Evolutionary conservation across 768 basidiomycete genomes (phyloP).

Genomic region (Collybiopsis luxurians): DNA sequence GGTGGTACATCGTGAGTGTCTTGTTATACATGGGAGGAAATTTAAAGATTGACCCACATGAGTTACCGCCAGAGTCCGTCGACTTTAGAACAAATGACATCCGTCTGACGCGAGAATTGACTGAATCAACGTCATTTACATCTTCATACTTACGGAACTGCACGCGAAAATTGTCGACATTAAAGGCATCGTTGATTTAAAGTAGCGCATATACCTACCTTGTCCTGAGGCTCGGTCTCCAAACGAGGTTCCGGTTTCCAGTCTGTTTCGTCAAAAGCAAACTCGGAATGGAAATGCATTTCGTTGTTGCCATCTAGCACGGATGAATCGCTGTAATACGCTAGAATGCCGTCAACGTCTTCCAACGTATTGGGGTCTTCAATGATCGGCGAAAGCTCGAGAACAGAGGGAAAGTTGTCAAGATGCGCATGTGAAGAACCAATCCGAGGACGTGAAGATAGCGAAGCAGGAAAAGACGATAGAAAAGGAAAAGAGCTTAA

Average conservation of each 20-base stretch:
- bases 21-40: too few species aligned
- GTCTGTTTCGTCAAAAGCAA: constrained; percentile 1
- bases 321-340: constrained; percentile 4
- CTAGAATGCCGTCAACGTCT: constrained; percentile 5
- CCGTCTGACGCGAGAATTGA: not conserved
- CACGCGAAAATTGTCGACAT: too few species aligned
- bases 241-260: constrained; percentile 2
- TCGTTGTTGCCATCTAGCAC: not conserved
- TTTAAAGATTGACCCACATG: not conserved
- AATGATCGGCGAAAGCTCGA: constrained; percentile 5
- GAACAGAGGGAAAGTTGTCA: not conserved
- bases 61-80: not conserved
- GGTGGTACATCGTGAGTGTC: too few species aligned
- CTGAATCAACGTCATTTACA: too few species aligned
- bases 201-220: not conserved
- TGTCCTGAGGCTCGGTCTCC: not conserved
- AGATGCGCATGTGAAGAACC: not conserved
- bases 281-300: not conserved
- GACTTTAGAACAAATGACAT: constrained; percentile 3
- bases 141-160: too few species aligned
- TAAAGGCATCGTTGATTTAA: not conserved
- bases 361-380: constrained; percentile 1
- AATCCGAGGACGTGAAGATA: not conserved
- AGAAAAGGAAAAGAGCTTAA: not conserved
- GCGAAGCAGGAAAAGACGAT: not conserved